Evolutionary conservation across 441 rosid species (phyloP).

Genomic region (Arabidopsis lyrata): DNA sequence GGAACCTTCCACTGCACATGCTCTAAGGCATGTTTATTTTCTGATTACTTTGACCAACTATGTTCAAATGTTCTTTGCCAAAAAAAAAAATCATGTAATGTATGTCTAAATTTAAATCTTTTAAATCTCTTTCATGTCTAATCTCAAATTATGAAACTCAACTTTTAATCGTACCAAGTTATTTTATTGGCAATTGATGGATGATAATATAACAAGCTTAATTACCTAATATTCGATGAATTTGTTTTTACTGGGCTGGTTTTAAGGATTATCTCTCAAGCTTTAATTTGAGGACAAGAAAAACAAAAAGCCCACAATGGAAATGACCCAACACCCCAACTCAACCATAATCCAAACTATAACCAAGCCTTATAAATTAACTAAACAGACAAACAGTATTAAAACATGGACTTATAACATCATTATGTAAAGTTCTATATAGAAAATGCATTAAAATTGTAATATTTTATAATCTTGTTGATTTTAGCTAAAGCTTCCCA

Average conservation of each 20-base stretch:
- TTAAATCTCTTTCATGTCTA: too few relatives aligned
- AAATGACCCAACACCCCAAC: neutral
- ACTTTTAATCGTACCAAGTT: neutral
- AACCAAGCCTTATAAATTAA: neutral
- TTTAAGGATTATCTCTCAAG: neutral
- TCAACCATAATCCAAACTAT: slow-evolving; percentile 10
- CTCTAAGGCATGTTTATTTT: neutral
- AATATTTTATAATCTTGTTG: neutral
- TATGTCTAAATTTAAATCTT: neutral
- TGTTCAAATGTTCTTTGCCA: too few relatives aligned
- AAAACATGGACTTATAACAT: neutral
- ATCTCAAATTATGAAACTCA: neutral
- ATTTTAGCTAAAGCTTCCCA: neutral
- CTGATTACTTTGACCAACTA: too few relatives aligned
- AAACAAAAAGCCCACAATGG: slow-evolving; percentile 1
- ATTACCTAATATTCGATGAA: neutral
- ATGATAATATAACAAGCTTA: neutral
- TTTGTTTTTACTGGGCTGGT: neutral
- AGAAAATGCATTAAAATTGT: neutral
- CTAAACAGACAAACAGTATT: neutral
- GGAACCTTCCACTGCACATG: too few relatives aligned
- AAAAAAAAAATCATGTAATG: neutral
- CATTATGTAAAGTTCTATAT: too few relatives aligned
- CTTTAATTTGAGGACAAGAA: neutral
- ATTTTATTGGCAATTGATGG: neutral